Base-by-base conservation (phyloP, 1,139 yeast genomes). In the Pichia sp. region DNA sequence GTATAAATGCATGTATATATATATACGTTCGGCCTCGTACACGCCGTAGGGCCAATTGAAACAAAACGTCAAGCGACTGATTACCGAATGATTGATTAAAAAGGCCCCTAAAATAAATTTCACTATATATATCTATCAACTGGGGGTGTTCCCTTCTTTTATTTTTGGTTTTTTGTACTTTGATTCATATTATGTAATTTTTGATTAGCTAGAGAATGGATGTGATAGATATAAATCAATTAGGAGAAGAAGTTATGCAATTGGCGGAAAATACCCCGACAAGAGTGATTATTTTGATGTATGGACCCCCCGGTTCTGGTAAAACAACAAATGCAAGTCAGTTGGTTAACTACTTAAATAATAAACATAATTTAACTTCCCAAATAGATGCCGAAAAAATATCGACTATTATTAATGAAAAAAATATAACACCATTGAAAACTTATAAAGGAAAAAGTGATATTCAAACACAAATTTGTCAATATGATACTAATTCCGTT, bases 221-320 rank as follows among this genome's bases (percentile, higher is more conserved):
- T 7, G 9, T 33, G 7, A 26, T 36, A 7, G 25, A 18, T 29
- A 36, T 42, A 2, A 7, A 35, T 27, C 35, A 30, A 2, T 11
- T 47, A 4, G 42, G 44, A 7, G 39, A 47, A 11, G 27, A 10
- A 8, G 1, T 47, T 25, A 18, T 42, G 18, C 9, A 30, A 26
- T 36, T 26, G 7, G n/a, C 30, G 8, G 36, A 7, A 33, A 4
- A 18, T 9, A 25, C 29, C 1, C n/a, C 40, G 1, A 26, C 40
- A 3, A 25, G 46, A 49, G 63, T 79, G 1, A 54, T 81, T 10
- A 70, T 87, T 7, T 69, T 84, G 0, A 59, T 87, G 25, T 82
- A 83, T 5, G 95, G 95, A 0, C 74, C 81, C 0, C 95, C 95
- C 1, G 96, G 95, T 3, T 79, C 90, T 1, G 95, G 96, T 0